Conservation (phyloP, 306 rosid species). For the Adenanthera pavonina region DNA sequence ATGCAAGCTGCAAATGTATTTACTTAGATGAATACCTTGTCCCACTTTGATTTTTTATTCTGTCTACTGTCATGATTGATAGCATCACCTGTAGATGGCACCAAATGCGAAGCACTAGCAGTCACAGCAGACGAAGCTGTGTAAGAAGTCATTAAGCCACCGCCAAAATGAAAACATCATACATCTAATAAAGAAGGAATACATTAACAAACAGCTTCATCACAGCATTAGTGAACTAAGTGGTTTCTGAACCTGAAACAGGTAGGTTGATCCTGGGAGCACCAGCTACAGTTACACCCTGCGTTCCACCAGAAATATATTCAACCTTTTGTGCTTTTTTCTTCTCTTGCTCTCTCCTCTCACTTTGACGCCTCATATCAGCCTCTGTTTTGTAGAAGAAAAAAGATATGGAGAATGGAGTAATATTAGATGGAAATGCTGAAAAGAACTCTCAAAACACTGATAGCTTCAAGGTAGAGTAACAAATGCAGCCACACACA, state of each 20-base stretch:
- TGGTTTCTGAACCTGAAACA: constrained; percentile 51
- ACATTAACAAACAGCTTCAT: constrained; percentile 29
- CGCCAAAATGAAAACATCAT: constrained; percentile 25
- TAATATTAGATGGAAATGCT: constrained; percentile 1
- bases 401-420: constrained; percentile 28
- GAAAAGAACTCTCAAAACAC: constrained; percentile 18
- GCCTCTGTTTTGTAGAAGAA: constrained; percentile 60
- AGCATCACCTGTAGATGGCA: constrained; percentile 55
- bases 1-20: constrained; percentile 17
- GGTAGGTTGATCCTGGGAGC: constrained; percentile 56
- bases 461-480: constrained; percentile 4
- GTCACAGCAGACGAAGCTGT: constrained; percentile 53
- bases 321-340: constrained; percentile 72
- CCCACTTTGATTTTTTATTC: constrained; percentile 69
- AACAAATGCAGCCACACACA: constrained; percentile 6
- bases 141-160: constrained; percentile 37
- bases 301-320: constrained; percentile 67
- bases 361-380: constrained; percentile 86
- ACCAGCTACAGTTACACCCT: constrained; percentile 56
- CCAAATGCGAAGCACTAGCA: constrained; percentile 56
- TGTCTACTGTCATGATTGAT: constrained; percentile 68
- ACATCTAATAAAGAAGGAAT: constrained; percentile 19
- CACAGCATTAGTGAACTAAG: constrained; percentile 26
- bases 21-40: constrained; percentile 51
- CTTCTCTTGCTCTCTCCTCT: constrained; percentile 81